Evolutionary conservation across 352 stramenopile genomes (phyloP).

Genomic region (Blastocystis sp.): DNA sequence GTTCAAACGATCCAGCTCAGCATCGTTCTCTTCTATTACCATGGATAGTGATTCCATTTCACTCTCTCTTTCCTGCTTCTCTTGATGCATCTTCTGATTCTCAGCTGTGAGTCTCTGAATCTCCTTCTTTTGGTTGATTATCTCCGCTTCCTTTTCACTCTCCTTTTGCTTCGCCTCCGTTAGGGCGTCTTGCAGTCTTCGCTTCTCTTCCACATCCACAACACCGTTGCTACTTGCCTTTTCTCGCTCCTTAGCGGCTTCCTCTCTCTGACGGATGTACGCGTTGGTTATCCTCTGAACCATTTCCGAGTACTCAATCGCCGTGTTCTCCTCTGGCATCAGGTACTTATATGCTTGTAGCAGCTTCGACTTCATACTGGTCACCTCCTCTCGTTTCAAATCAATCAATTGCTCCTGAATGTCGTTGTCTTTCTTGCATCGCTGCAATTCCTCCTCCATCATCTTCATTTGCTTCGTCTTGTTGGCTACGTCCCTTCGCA

Average conservation of each 20-base stretch:
- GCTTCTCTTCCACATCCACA: background rate
- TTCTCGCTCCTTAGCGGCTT: background rate
- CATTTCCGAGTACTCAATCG: background rate
- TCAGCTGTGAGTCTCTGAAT: background rate
- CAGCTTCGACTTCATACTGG: background rate
- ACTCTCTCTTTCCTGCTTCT: constrained; percentile 6
- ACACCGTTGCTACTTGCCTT: background rate
- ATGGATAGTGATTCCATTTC: background rate
- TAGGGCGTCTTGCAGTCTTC: background rate
- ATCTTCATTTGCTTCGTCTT: background rate
- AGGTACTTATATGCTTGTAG: background rate
- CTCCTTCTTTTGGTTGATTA: background rate
- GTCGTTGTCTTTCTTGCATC: background rate
- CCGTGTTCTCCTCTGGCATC: constrained; percentile 7
- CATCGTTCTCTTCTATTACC: constrained; percentile 27
- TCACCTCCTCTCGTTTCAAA: background rate
- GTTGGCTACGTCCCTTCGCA: background rate
- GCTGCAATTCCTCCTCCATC: background rate
- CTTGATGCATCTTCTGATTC: background rate
- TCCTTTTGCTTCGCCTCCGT: background rate
- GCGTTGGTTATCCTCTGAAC: background rate
- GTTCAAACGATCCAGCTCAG: background rate
- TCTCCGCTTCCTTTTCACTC: background rate
- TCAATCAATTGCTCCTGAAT: background rate
- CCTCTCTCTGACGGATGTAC: background rate